These are phyloP conservation scores for Vicia faba DNA, from an alignment of 306 rosid species.

Conservation along the genomic window DNA sequence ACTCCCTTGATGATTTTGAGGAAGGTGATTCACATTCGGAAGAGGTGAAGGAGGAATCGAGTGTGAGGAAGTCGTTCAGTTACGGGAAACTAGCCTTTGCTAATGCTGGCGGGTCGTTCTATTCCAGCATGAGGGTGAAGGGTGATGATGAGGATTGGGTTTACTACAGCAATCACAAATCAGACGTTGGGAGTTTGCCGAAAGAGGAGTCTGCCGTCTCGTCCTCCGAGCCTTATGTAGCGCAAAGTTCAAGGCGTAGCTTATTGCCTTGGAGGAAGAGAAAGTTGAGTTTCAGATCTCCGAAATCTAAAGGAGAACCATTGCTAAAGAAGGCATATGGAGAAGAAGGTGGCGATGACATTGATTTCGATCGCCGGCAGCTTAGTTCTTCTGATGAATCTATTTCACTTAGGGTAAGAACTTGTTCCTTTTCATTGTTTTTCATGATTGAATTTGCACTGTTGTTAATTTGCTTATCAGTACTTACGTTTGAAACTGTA, in stretches of 20 bases:
- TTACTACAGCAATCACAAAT: conserved; percentile 81
- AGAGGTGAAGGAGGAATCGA: conserved; percentile 74
- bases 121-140: conserved; percentile 56
- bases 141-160: conserved; percentile 81
- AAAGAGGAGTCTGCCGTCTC: conserved; percentile 62
- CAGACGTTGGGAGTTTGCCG: conserved; percentile 61
- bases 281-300: conserved; percentile 96
- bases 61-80: conserved; percentile 91
- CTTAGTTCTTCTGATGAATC: conserved; percentile 98
- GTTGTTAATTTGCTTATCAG: conserved; percentile 29
- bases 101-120: conserved; percentile 85
- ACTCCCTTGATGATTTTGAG: conserved; percentile 86
- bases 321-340: conserved; percentile 88
- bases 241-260: conserved; percentile 80
- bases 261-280: conserved; percentile 98
- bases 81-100: conserved; percentile 91
- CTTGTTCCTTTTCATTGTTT: conserved; percentile 30
- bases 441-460: conserved; percentile 25
- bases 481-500: conserved; percentile 28
- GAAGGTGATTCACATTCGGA: conserved; percentile 88
- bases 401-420: conserved; percentile 65
- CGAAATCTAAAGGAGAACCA: conserved; percentile 95
- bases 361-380: conserved; percentile 93
- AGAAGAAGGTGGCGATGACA: conserved; percentile 99
- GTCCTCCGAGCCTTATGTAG: conserved; percentile 56